Base-by-base conservation (phyloP, 495 filamentous ascomycete species). In the Glarea lozoyensis region DNA sequence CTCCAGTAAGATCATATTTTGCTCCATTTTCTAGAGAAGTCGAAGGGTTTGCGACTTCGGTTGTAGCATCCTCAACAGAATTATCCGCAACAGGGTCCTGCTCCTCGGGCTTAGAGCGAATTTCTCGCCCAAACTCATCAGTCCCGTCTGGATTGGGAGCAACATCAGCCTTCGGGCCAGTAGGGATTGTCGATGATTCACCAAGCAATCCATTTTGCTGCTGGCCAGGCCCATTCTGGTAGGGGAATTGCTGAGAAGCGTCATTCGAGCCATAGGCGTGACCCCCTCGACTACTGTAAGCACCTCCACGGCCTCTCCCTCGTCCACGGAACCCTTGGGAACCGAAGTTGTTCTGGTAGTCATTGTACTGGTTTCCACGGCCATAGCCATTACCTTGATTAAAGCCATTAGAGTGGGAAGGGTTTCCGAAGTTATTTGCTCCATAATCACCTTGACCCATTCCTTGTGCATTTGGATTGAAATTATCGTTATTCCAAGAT, bases 391-490 rank as follows among this genome's bases (percentile, higher is more conserved):
- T 78, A 72, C 75, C 73, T 70, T 61, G 59, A 30, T 70, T 66
- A 68, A 62, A 56, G 36, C 56, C 46, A 64, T 60, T 58, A 64
- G 53, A 63, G 60, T 73, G 68, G 63, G 60, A 40, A 39, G 67
- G 66, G 68, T 71, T 90, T 62, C 84, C 84, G 75, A 80, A 68
- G 69, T 77, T 75, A 80, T 81, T 79, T 63, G 78, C 72, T 68
- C 84, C 83, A 81, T 79, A 89, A 62, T 84, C 81, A 81, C 78
- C 75, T 62, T 70, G 68, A 67, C 81, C 78, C 72, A 82, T 86
- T 72, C 80, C 34, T 41, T 42, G 76, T 65, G 70, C 68, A 86
- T 80, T 84, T 80, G 79, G 75, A 75, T 75, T 75, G 75, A 75
- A 67, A 71, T 66, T 69, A 65, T 69, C 78, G 78, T 78, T 76